Base-by-base conservation (phyloP, 2,329 filamentous ascomycete genomes). In the Paecilomyces niveus region DNA sequence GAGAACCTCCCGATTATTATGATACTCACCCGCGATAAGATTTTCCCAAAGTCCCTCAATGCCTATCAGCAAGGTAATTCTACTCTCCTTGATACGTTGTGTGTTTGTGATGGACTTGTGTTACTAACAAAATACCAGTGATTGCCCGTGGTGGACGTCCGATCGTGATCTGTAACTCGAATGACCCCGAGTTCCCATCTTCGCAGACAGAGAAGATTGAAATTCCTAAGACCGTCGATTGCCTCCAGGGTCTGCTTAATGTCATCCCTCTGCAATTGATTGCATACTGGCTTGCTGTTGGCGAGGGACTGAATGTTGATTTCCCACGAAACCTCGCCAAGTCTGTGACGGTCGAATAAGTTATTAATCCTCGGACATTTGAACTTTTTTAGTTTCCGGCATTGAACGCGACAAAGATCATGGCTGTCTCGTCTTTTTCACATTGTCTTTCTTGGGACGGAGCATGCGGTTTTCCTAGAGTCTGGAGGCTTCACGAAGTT, bases 1-100 rank as follows among this genome's bases (percentile, higher is more conserved):
- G 94, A 99, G 84, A 93, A 96, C 79, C 86, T 99, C 39, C 94
- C 94, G 62, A 99, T 99, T 76, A 96, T 99, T 78, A 99, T 99
- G 94, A 97, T 99, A 72, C 83, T 99, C 62, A 99, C 94, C 57
- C 89, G 94, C 61, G 94, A 99, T 74, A 85, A 92, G 68, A 88
- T 99, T 72, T 99, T 99, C 81, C 89, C 89, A 76, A 99, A 99
- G 82, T 97, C 94, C n/a, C 83, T 99, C 71, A 99, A 99, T 77
- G 94, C 94, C 70, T 99, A 97, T 78, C 94, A 99, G 80, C 94
- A 99, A 83, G 87, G 88, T 90, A 81, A 74, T 83, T 13, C 21
- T 18, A 7, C 22, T 15, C 22, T 31, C 3, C 11, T 18, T 11
- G 13, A 15, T 29, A 24, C 29, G 33, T 21, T 10, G 29, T 32